Evolutionary conservation across 2,329 filamentous ascomycete genomes (phyloP).

Genomic region (Colletotrichum paranaense): DNA sequence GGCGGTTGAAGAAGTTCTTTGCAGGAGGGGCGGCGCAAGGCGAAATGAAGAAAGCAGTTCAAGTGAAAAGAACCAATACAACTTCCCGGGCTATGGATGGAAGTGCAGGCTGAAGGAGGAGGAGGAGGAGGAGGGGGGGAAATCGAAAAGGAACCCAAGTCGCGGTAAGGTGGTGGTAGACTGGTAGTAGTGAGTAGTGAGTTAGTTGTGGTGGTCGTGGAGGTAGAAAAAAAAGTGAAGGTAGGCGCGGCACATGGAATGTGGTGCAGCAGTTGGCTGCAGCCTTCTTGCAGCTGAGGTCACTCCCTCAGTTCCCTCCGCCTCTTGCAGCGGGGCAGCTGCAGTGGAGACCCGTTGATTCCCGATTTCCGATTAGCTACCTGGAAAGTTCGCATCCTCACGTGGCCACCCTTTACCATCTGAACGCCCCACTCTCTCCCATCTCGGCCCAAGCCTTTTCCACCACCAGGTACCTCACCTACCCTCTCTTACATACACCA

Average conservation of each 20-base stretch:
- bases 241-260: constrained; percentile 36
- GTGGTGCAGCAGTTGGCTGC: constrained; percentile 32
- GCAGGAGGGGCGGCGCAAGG: neutral
- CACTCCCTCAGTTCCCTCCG: constrained; percentile 29
- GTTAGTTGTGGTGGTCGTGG: neutral
- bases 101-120: constrained; percentile 11
- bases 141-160: neutral
- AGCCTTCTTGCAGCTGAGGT: constrained; percentile 37
- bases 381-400: constrained; percentile 35
- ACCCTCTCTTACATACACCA: too few relatives aligned
- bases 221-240: constrained; percentile 9
- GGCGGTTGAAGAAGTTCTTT: neutral
- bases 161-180: neutral
- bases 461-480: constrained; percentile 8
- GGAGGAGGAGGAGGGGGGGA: too few relatives aligned
- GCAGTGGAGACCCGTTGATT: constrained; percentile 30
- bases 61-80: neutral
- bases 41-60: neutral
- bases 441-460: constrained; percentile 21
- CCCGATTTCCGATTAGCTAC: constrained; percentile 36
- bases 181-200: neutral
- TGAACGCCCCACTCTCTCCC: constrained; percentile 28
- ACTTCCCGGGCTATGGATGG: neutral
- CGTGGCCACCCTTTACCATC: constrained; percentile 35
- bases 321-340: constrained; percentile 32